A percentile compares a stretch with the other conserved stretches of the same genome.
phyloP scores from a whole-genome alignment of 768 basidiomycete genomes.

The Austroboletus festivus region DNA sequence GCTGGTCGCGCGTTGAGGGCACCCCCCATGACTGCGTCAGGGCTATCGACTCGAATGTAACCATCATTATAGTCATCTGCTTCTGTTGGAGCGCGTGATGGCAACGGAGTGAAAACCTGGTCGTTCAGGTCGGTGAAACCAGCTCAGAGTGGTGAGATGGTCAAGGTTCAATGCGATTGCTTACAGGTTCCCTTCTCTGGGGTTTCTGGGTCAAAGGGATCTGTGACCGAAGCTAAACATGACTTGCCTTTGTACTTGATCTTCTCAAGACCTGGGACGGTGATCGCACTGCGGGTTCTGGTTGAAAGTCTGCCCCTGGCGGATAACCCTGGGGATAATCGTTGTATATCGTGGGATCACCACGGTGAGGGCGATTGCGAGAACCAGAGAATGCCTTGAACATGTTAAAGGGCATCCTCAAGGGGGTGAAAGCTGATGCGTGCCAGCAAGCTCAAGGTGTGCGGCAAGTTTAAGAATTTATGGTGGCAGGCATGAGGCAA shows the following conservation, averaged over 20 bases:
- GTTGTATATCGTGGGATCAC: conserved; percentile 21
- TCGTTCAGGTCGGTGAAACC: conserved; percentile 7
- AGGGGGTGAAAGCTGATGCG: conserved; percentile 16
- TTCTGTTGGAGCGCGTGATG: conserved; percentile 33
- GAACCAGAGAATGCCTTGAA: conserved; percentile 35
- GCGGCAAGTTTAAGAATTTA: conserved; percentile 29
- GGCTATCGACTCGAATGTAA: conserved; percentile 31
- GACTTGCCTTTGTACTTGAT: conserved; percentile 26
- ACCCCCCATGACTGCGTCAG: conserved; percentile 32
- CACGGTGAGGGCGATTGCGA: conserved; percentile 30
- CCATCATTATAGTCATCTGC: conserved; percentile 32
- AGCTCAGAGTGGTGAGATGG: not conserved
- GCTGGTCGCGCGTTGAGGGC: conserved; percentile 31
- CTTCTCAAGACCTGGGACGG: conserved; percentile 27
- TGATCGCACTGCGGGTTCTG: conserved; percentile 17
- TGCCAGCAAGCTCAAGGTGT: conserved; percentile 3
- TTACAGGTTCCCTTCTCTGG: conserved; percentile 34
- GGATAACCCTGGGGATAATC: conserved; percentile 31
- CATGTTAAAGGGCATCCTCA: conserved; percentile 37
- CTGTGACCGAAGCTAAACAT: not conserved
- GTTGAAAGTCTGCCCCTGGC: conserved; percentile 23
- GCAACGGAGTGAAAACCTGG: conserved; percentile 32
- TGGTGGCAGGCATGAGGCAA: conserved; percentile 29
- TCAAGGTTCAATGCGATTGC: conserved; percentile 3
- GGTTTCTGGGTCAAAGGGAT: conserved; percentile 11